Evolutionary conservation across 2,329 filamentous ascomycete species (phyloP).

Genomic region (Cytospora piceae): DNA sequence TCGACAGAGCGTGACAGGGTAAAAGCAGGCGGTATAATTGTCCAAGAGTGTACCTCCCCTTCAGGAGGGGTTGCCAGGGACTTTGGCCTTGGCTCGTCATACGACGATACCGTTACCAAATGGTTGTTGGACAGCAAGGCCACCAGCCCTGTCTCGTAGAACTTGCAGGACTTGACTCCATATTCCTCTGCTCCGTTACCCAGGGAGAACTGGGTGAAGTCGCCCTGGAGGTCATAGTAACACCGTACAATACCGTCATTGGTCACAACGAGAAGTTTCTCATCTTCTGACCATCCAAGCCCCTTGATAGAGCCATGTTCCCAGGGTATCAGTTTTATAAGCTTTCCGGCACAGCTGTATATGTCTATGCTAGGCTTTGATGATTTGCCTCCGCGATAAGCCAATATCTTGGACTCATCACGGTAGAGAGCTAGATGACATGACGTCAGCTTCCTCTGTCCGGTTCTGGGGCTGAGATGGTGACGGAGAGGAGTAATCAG

Average conservation of each 20-base stretch:
- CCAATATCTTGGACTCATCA: slow-evolving; percentile 82
- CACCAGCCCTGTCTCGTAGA: slow-evolving; percentile 92
- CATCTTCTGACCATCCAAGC: slow-evolving; percentile 95
- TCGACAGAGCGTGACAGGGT: slow-evolving; percentile 93
- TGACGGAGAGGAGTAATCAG: not conserved
- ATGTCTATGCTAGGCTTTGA: slow-evolving; percentile 88
- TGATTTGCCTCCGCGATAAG: slow-evolving; percentile 72
- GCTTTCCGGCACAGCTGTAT: slow-evolving; percentile 89
- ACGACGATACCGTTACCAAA: slow-evolving; percentile 83
- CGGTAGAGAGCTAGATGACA: slow-evolving; percentile 74
- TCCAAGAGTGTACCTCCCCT: slow-evolving; percentile 84
- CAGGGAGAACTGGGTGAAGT: slow-evolving; percentile 92
- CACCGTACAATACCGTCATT: slow-evolving; percentile 89
- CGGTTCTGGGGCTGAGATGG: not conserved
- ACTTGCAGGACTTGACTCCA: slow-evolving; percentile 85
- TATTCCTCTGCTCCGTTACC: slow-evolving; percentile 88
- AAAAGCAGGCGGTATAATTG: slow-evolving; percentile 82
- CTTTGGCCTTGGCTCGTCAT: slow-evolving; percentile 87
- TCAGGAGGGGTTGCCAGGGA: slow-evolving; percentile 76
- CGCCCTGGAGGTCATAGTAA: slow-evolving; percentile 88
- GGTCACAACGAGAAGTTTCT: slow-evolving; percentile 85
- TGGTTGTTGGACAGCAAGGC: slow-evolving; percentile 88
- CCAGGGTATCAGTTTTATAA: slow-evolving; percentile 86
- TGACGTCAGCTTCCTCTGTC: slow-evolving; percentile 35
- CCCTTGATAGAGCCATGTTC: slow-evolving; percentile 86